These are phyloP conservation scores for Kitagawia praeruptora DNA, from an alignment of 129 eudicot species.

Conservation along the genomic window DNA sequence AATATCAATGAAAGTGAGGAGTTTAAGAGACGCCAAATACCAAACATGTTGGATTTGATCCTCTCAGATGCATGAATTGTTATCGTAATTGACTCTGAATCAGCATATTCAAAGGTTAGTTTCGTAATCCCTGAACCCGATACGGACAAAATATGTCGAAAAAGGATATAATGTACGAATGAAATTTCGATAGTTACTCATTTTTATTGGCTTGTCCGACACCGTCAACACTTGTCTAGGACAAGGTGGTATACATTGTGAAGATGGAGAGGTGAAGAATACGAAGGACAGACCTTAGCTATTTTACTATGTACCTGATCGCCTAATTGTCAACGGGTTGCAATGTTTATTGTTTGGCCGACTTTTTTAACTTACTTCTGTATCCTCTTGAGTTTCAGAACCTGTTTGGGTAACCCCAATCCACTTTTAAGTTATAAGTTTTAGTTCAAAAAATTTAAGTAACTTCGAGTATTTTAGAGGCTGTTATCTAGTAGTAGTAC, in stretches of 20 bases:
- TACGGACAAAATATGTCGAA: not conserved
- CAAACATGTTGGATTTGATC: not conserved
- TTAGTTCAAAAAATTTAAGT: no score
- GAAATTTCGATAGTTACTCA: not conserved
- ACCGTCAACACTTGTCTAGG: slow-evolving; percentile 3
- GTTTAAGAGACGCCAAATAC: not conserved
- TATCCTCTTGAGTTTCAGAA: not conserved
- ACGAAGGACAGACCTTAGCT: not conserved
- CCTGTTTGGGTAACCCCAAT: no score
- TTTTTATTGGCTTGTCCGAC: not conserved
- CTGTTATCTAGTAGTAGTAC: no score
- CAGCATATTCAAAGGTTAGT: not conserved
- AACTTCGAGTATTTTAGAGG: no score
- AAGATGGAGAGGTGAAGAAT: not conserved
- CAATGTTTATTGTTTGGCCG: not conserved
- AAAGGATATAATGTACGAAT: not conserved
- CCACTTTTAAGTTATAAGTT: no score
- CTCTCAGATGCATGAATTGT: not conserved
- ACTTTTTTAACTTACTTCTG: not conserved
- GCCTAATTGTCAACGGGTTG: not conserved
- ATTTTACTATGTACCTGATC: not conserved
- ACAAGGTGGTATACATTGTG: not conserved
- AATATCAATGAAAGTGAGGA: not conserved
- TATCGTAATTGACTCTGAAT: not conserved
- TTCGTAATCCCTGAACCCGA: not conserved